Conservation (phyloP, 129 eudicot genomes). For the Arctium minus region DNA sequence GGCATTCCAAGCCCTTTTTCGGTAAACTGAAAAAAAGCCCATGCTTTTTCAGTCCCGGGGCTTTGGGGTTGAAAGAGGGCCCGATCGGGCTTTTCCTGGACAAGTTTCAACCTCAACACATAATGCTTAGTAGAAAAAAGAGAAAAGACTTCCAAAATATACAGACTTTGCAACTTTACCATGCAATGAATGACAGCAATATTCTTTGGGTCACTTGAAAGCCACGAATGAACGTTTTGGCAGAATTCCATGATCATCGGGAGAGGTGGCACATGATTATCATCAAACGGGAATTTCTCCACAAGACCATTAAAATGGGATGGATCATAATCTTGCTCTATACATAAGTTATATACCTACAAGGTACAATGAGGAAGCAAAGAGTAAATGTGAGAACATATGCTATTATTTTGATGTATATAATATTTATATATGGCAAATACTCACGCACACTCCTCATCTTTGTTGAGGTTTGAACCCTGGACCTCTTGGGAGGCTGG, state of each 20-base stretch:
- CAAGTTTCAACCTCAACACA: not conserved
- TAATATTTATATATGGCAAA: no score
- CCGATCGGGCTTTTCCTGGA: not conserved
- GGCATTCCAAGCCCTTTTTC: not conserved
- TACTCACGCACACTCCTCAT: not conserved
- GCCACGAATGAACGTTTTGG: slow-evolving; percentile 71
- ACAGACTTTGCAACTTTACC: slow-evolving; percentile 32
- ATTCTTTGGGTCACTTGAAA: slow-evolving; percentile 61
- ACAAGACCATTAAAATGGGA: slow-evolving; percentile 66
- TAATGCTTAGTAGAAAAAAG: not conserved
- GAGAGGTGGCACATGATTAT: slow-evolving; percentile 75
- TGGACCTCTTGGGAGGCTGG: not conserved
- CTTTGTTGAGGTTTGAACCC: not conserved
- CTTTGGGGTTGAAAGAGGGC: not conserved
- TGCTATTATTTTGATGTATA: not conserved
- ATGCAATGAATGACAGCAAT: slow-evolving; percentile 83
- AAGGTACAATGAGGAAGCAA: not conserved
- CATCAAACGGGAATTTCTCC: slow-evolving; percentile 82
- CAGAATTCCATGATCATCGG: slow-evolving; percentile 63
- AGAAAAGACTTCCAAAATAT: not conserved
- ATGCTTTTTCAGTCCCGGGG: not conserved
- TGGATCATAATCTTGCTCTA: slow-evolving; percentile 66
- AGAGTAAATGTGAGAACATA: not conserved
- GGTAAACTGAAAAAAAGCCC: not conserved
- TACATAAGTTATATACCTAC: slow-evolving; percentile 78